Evolutionary conservation across 352 stramenopile genomes (phyloP), one percentile per base, ranked within the genome.

Genomic region (Phytopythium boreale): DNA sequence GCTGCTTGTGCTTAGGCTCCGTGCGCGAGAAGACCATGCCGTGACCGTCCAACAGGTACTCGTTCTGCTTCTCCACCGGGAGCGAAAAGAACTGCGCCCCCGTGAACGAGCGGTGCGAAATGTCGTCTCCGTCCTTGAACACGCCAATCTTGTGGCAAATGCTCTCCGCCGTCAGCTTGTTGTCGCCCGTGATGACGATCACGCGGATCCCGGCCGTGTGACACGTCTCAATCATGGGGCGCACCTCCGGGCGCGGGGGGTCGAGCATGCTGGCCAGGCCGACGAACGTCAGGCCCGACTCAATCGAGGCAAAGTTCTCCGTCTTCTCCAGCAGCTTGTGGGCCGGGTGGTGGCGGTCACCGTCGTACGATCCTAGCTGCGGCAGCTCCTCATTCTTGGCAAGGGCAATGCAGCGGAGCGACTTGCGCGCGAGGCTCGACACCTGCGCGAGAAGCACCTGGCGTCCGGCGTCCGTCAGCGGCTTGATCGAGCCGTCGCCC

Each of bases 111-210:
- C 88, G 89, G 63, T 77, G 92, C 57, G 94, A 97, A 14, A 98
- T 68, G 55, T 92, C 73, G 61, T 96, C 86, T 17, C 70, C 72
- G 22, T 89, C 80, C 29, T 84, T 80, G 63, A 99, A 98, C 37
- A 99, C 97, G 61, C 98, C 97, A 57, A 99, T 96, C 79, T 99
- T 96, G 66, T 91, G 77, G 43, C 91, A 97, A 59, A 99, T 99
- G 58, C 97, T 98, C 59, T 99, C 84, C 12, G 98, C 98, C 50
- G 98, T 99, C 56, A 98, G 84, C 72, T 97, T 96, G 71, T 97
- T 97, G 88, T 99, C 98, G 53, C 98, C 98, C 12, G 98, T 99
- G 67, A 99, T 99, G 75, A 99, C 98, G 55, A 99, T 98, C 15
- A 99, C 97, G 44, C 97, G 88, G 63, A 99, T 98, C 41, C 98